Evolutionary conservation across 768 basidiomycete species (phyloP), one percentile per base, ranked within the genome.

Genomic region (Astraeus odoratus): DNA sequence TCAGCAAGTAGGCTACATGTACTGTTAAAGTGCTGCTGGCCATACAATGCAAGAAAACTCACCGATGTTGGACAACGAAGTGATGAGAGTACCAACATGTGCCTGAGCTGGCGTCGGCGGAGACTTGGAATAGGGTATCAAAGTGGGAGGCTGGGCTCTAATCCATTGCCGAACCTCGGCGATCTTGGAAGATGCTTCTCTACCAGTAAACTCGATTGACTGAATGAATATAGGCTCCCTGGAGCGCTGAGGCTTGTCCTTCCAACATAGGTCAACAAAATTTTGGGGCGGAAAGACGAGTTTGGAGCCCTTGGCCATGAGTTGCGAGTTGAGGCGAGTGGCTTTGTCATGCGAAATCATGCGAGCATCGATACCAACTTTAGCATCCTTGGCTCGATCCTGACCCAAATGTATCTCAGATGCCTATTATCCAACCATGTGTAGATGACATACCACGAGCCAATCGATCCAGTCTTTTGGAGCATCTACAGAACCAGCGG

Each of bases 201-300:
- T 73, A 49, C 80, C 78, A 8, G 85, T 75, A 51, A 83, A 91
- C 53, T 85, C 75, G n/a, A 78, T 67, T 8, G 78, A 74, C 45
- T 84, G 94, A 16, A 80, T 65, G 58, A 75, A 86, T 16, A 87
- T 68, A 8, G 74, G 74, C 26, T 79, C 77, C 50, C 69, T 75
- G 8, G 86, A 78, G 47, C 86, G 83, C 3, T 67, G 41, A 1
- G 89, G 89, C 51, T 89, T 85, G 34, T 81, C 77, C 50, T 76
- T 77, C 89, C 92, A 93, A 34, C 83, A 68, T 2, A 85, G 70
- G 59, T 95, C 92, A 39, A 94, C 67, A 27, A 92, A 72, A 61
- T 95, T 95, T 60, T 87, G 80, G 8, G 84, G 76, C 0, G 89
- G 89, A 53, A 83, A 92, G 16, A 83, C 72, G 48, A 94, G 71